phyloP scores from a whole-genome alignment of 371 early-diverging fungal genomes.

The Mortierella sp. region DNA sequence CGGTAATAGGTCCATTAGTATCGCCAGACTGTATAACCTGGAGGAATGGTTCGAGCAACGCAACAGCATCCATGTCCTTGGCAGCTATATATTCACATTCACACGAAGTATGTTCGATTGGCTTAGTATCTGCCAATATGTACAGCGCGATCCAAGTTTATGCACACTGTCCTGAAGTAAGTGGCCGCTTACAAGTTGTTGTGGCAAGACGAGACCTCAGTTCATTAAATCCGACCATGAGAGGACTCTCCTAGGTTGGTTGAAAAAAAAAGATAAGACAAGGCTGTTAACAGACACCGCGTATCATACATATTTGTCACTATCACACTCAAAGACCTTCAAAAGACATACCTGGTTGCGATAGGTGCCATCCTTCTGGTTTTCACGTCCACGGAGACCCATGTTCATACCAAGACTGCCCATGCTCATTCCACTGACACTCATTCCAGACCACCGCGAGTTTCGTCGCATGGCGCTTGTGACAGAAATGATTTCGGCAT shows the following conservation, averaged over 20 bases:
- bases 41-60: constrained; percentile 91
- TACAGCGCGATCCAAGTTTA: background rate
- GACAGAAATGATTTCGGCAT: constrained; percentile 86
- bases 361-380: constrained; percentile 59
- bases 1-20: constrained; percentile 96
- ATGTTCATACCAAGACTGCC: constrained; percentile 77
- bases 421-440: constrained; percentile 73
- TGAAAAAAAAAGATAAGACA: background rate
- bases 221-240: constrained; percentile 80
- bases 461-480: constrained; percentile 90
- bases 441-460: constrained; percentile 86
- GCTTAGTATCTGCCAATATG: background rate
- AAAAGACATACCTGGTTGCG: constrained; percentile 60
- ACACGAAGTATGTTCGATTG: background rate
- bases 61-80: constrained; percentile 78
- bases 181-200: constrained; percentile 64
- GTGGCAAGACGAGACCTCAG: constrained; percentile 76
- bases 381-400: constrained; percentile 71
- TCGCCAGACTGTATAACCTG: constrained; percentile 92
- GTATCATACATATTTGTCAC: background rate
- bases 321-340: background rate
- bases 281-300: background rate
- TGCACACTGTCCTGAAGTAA: background rate
- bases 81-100: constrained; percentile 24
- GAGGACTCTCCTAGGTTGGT: constrained; percentile 70